Evolutionary conservation across 1,284 basidiomycete species (phyloP), one percentile per base, ranked within the genome.

Genomic region (Peniophora sp.): DNA sequence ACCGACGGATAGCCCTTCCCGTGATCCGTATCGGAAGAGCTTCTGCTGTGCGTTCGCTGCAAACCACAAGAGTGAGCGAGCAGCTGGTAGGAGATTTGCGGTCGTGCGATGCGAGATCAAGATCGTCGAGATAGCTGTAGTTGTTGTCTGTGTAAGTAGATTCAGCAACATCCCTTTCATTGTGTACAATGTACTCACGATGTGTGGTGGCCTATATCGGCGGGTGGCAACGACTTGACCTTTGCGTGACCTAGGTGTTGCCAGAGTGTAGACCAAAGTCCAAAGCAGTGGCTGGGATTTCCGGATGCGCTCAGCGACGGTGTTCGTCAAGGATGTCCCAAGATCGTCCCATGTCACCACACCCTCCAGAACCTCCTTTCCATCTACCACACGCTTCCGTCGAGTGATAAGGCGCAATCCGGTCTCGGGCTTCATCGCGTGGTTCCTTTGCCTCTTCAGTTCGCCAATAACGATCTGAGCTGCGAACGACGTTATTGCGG

Each of bases 1-100:
- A 2, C 60, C 51, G 1, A 62, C 59, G 52, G 59, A 60, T 6
- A 45, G 47, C 1, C 55, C 64, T 20, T 63, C 53, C 10, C 58
- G 59, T 20, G 53, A 57, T 5, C 48, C 32, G 43, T 58, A 58
- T 1, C 51, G 17, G 43, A 64, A 58, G 23, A 64, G 47, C 24
- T 64, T 60, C 1, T 47, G 42, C 1, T 62, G 54, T 2, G 61
- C 64, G 3, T 49, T 53, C 2, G 49, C 54, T 1, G 59, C 58
- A 47, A 64, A 62, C 32, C 58, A 62, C 2, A 64, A 24, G 11
- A 64, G 47, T 12, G 41, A 43, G 9, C 41, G 11, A 12, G 11
- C 41, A 9, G 18, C 41, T 12, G 41, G 41, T 9, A 43, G 9
- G 9, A 43, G 18, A 9, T 18, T 10, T 9, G 41, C 41, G 20